Evolutionary conservation across 2,329 filamentous ascomycete genomes (phyloP).

Genomic region (Pestalotiopsis sp.): DNA sequence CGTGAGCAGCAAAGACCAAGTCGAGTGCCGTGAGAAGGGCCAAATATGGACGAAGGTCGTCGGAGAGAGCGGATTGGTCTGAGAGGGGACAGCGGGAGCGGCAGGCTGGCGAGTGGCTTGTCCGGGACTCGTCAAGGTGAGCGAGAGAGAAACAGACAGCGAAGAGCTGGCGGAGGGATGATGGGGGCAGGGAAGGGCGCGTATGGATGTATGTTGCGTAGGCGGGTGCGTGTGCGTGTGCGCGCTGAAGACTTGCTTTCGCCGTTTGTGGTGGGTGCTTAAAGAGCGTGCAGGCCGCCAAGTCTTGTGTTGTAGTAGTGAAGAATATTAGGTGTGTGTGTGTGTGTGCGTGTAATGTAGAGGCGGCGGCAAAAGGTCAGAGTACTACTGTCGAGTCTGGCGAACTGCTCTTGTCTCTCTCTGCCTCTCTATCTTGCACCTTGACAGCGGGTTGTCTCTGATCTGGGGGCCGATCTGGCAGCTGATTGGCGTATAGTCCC

Average conservation of each 20-base stretch:
- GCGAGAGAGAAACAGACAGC: neutral
- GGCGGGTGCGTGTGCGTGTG: neutral
- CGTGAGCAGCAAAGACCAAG: neutral
- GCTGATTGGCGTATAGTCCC: constrained; percentile 11
- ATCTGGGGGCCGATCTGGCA: neutral
- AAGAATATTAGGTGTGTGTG: neutral
- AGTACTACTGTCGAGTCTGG: neutral
- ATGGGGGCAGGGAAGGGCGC: neutral
- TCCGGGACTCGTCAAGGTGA: neutral
- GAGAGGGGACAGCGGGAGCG: constrained; percentile 14
- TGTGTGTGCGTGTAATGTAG: neutral
- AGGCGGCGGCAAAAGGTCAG: neutral
- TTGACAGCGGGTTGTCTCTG: neutral
- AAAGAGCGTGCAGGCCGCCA: neutral
- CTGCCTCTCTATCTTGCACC: neutral
- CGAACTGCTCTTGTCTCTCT: neutral
- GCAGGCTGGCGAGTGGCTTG: constrained; percentile 11
- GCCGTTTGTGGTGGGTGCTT: neutral
- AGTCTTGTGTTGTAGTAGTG: too few relatives aligned
- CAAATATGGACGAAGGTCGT: neutral
- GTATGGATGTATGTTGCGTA: neutral
- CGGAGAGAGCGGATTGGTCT: constrained; percentile 3
- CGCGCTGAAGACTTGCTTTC: constrained; percentile 14
- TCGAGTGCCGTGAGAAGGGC: neutral
- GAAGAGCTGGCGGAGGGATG: neutral